Conservation (phyloP, 192 early-diverging fungal genomes). For the Rhizophlyctis rosea region DNA sequence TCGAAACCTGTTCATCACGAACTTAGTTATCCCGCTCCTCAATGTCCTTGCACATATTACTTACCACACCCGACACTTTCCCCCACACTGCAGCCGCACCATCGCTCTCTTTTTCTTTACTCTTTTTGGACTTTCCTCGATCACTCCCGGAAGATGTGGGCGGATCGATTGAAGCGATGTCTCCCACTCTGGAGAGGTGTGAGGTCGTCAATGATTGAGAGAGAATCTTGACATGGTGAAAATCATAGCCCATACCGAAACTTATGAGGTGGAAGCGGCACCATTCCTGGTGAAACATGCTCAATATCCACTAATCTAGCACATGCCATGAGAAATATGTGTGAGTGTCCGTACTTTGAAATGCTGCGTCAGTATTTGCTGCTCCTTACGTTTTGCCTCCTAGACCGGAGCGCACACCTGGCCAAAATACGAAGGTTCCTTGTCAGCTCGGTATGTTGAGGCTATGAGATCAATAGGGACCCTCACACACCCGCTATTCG, state of each 20-base stretch:
- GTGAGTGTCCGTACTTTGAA: too few species aligned
- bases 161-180: neutral
- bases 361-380: neutral
- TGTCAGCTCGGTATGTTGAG: neutral
- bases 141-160: too few species aligned
- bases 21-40: conserved; percentile 6
- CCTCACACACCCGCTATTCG: conserved; percentile 18
- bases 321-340: neutral
- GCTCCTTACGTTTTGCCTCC: conserved; percentile 17
- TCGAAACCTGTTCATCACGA: conserved; percentile 4
- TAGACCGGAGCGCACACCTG: conserved; percentile 20
- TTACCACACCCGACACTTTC: neutral
- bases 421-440: neutral
- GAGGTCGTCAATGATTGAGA: neutral
- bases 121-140: neutral
- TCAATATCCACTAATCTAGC: conserved; percentile 19
- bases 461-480: neutral
- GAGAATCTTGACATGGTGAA: neutral
- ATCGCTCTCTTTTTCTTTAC: neutral
- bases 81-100: neutral
- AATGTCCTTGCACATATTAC: neutral
- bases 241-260: conserved; percentile 21
- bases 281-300: neutral
- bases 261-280: conserved; percentile 7
- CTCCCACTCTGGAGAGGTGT: neutral